phyloP scores from a whole-genome alignment of 805 yeast species.

The Yarrowia deformans region DNA sequence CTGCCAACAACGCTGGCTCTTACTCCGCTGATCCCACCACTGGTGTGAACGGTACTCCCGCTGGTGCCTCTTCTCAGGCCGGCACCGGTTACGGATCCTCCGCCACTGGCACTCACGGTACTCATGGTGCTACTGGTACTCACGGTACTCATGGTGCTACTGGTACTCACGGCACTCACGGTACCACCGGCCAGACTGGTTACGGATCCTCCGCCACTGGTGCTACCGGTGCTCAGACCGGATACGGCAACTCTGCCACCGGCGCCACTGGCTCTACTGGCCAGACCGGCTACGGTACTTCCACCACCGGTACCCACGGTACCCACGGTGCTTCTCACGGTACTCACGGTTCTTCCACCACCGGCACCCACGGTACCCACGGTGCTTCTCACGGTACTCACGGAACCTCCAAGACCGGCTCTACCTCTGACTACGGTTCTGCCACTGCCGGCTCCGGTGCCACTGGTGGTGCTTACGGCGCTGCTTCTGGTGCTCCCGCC shows the following conservation, averaged over 20 bases:
- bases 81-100: conserved; percentile 7
- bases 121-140: conserved; percentile 8
- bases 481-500: conserved; percentile 19
- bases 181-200: not conserved
- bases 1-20: conserved; percentile 31
- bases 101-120: conserved; percentile 6
- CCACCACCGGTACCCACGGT: conserved; percentile 9
- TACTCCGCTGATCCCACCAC: conserved; percentile 32
- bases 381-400: conserved; percentile 7
- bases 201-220: not conserved
- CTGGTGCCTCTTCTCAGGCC: conserved; percentile 22
- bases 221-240: not conserved
- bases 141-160: conserved; percentile 10
- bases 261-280: not conserved
- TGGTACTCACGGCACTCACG: conserved; percentile 12
- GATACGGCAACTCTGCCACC: not conserved
- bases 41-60: conserved; percentile 31
- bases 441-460: conserved; percentile 3
- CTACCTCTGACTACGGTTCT: conserved; percentile 16
- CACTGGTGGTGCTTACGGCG: not conserved
- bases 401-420: conserved; percentile 20
- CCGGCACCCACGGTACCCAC: conserved; percentile 2
- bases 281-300: conserved; percentile 1
- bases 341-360: not conserved
- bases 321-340: conserved; percentile 12